Evolutionary conservation across 139 green algal species (phyloP), one percentile per base, ranked within the genome.

Genomic region (Volvox africanus): DNA sequence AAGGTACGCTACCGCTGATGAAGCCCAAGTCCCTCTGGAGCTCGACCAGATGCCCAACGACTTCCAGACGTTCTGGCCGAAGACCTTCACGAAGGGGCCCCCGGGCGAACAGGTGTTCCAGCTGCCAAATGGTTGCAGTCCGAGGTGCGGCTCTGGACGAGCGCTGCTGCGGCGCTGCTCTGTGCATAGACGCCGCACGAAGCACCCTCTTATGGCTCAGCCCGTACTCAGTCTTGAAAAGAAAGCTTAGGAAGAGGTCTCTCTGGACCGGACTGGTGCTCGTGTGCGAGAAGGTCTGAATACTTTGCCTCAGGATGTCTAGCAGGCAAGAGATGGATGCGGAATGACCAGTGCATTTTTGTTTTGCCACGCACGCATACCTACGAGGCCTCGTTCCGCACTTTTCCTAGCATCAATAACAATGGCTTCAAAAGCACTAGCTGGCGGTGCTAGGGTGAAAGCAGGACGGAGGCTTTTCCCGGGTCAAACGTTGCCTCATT

Each of bases 41-140:
- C 69, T 93, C 65, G 90, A 93, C 86, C 91, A 94, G 69, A 71
- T 92, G 61, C 91, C 90, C 33, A 91, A 88, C 61, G 92, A 91
- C 35, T 85, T 65, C 80, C 69, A 80, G 22, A 80, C 87, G 12
- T 87, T 93, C 69, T 76, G 88, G 18, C 78, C 69, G 18, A 82
- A 80, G 28, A 89, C 75, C 11, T 89, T 91, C 73, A 35, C 44
- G 30, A 30, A 12, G 20, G 83, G 87, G 1, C 50, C 82, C 1
- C 76, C 88, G 24, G 55, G 62, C 3, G 61, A 81, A 22, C 65
- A 19, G 13, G 88, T 81, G 2, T 92, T 92, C 32, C 35, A 33
- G 11, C 35, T 93, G 82, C 91, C 91, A 16, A 62, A 61, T 12
- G 68, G 37, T 9, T 91, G 87, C 78, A 84, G 61, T 33, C 21